Base-by-base conservation (phyloP, 2,329 filamentous ascomycete species). In the Exophiala viscosa region DNA sequence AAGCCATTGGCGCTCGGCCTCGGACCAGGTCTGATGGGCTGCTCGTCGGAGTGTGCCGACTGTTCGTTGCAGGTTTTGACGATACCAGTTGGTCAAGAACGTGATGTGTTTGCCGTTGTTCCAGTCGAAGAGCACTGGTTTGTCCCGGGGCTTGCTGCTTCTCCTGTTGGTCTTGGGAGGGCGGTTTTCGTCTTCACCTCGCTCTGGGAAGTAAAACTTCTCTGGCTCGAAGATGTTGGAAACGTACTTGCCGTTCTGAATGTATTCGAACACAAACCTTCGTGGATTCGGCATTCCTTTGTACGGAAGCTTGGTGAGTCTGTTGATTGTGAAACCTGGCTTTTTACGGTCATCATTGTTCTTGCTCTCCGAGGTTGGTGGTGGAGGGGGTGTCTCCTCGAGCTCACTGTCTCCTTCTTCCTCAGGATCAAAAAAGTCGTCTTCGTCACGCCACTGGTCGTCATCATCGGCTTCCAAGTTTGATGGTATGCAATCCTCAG, bases 1-100 rank as follows among this genome's bases (percentile, higher is more conserved):
- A 11, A 61, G 32, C 20, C 50, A 55, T 1, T 57, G 44, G 13
- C 41, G 34, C 42, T 58, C 59, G 72, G 57, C 71, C 70, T 36
- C 23, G 9, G 48, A 48, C 54, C 53, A 59, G 14, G 15, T 10
- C 33, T 55, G 49, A 15, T 15, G 34, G 17, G 17, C 23, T 14
- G n/a, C 23, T 14, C 49, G 32, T 9, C 18, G 34, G 8, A n/a
- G 31, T 5, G 32, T 7, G 28, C 36, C 34, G 4, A 32, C 50
- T 9, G 20, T 14, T 43, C 58, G 39, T 2, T 11, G 17, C 31
- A 33, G 20, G 9, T 36, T 45, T 39, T 60, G 58, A 5, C 54
- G 48, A 7, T 53, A 53, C 47, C 45, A 62, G n/a, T 39, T 45
- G 45, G 54, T 59, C 36, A 62, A 31, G 18, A 14, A n/a, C 5